Conservation (phyloP, 768 basidiomycete species). For the Suillus americanus region DNA sequence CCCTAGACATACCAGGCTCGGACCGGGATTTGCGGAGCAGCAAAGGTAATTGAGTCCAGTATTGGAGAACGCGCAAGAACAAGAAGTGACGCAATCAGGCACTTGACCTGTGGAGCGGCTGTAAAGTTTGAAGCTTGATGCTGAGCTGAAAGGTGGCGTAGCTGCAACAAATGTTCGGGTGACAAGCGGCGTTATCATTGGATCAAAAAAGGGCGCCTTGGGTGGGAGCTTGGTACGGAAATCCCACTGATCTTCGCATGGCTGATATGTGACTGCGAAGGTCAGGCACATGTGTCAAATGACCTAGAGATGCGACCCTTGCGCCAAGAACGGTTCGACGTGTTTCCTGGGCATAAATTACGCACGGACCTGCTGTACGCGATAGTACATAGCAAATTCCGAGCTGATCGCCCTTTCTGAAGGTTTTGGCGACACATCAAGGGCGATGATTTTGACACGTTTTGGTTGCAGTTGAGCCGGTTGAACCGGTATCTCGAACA, state of each 20-base stretch:
- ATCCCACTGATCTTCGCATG: neutral
- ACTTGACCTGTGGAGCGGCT: neutral
- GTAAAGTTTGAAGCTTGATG: neutral
- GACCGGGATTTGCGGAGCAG: neutral
- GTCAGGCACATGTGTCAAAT: neutral
- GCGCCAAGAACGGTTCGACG: neutral
- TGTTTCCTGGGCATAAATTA: conserved; percentile 15
- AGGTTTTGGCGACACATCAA: neutral
- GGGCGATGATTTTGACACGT: too few relatives aligned
- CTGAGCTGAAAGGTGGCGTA: neutral
- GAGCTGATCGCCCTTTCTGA: neutral
- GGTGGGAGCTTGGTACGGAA: neutral
- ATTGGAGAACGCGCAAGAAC: neutral
- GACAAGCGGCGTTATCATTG: neutral
- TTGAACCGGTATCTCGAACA: too few relatives aligned
- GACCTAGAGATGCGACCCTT: neutral
- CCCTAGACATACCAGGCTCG: neutral
- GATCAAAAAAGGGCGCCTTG: conserved; percentile 2
- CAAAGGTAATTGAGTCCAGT: neutral
- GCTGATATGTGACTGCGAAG: neutral
- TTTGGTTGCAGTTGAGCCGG: too few relatives aligned
- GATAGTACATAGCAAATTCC: conserved; percentile 24
- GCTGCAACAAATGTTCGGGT: neutral
- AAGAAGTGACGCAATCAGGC: neutral
- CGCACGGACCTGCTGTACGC: conserved; percentile 27